phyloP scores from a whole-genome alignment of 1,284 basidiomycete species.

The Fomitiporia mediterranea region DNA sequence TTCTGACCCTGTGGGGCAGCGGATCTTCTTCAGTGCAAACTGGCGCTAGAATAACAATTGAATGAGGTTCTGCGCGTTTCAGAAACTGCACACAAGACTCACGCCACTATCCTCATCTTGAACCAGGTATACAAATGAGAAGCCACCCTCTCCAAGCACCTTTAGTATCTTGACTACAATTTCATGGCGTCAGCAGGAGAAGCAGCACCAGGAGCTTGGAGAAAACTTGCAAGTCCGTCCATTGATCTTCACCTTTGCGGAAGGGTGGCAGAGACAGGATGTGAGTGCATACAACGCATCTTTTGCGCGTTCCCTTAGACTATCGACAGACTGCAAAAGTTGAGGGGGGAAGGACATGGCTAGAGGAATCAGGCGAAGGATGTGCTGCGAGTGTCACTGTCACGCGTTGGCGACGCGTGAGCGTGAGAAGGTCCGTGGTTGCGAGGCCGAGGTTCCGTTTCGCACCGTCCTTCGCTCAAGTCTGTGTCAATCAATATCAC shows the following conservation, averaged over 20 bases:
- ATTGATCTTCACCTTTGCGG: conserved; percentile 87
- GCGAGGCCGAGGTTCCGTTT: too few relatives aligned
- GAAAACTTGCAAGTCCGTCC: conserved; percentile 69
- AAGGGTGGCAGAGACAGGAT: conserved; percentile 74
- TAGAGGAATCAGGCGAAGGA: not conserved
- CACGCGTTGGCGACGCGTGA: not conserved
- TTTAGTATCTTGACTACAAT: conserved; percentile 79
- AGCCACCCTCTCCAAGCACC: conserved; percentile 91
- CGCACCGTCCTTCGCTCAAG: too few relatives aligned
- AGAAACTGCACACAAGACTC: conserved; percentile 27
- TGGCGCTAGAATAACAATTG: conserved; percentile 48
- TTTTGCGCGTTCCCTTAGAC: conserved; percentile 67
- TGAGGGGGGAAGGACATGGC: conserved; percentile 13
- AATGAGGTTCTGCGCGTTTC: conserved; percentile 3
- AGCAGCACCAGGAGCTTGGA: not conserved
- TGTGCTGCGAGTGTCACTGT: conserved; percentile 4
- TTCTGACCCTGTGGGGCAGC: conserved; percentile 77
- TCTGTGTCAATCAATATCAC: too few relatives aligned
- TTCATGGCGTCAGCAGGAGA: not conserved
- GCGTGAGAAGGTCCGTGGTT: too few relatives aligned
- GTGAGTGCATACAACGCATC: conserved; percentile 77
- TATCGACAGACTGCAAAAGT: conserved; percentile 47
- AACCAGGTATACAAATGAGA: conserved; percentile 93
- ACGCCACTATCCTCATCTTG: conserved; percentile 81
- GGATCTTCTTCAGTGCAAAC: conserved; percentile 94